These are phyloP conservation scores for Colletotrichum cordylinicola DNA, from an alignment of 2,329 filamentous ascomycete genomes.

Conservation along the genomic window DNA sequence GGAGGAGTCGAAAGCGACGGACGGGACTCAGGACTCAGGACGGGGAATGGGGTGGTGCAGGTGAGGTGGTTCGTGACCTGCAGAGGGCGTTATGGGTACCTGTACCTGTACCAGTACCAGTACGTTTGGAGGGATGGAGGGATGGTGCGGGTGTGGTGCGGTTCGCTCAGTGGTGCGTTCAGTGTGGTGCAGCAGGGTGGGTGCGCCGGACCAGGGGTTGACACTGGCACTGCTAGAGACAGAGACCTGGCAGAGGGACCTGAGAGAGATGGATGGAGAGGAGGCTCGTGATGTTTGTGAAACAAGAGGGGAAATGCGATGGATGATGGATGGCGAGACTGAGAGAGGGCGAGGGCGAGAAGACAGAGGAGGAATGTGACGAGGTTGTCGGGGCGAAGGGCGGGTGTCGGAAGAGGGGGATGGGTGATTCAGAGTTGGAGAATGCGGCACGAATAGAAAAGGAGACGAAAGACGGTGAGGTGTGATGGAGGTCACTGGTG, in stretches of 20 bases:
- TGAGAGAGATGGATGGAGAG: not conserved
- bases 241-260: not conserved
- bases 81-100: not conserved
- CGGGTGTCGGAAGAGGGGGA: not conserved
- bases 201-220: constrained; percentile 2
- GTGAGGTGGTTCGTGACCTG: constrained; percentile 21
- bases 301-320: constrained; percentile 5
- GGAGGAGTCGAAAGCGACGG: not conserved
- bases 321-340: not conserved
- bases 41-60: not conserved
- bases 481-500: not conserved
- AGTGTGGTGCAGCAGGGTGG: not conserved
- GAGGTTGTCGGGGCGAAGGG: not conserved
- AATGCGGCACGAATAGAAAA: not conserved
- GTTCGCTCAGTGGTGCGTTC: constrained; percentile 2
- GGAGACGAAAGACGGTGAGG: not conserved
- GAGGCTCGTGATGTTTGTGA: constrained; percentile 19
- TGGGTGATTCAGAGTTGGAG: not conserved
- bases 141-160: constrained; percentile 5
- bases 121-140: not conserved
- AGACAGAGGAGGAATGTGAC: not conserved
- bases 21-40: not conserved
- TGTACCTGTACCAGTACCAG: not conserved
- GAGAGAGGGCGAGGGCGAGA: not conserved
- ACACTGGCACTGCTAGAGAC: not conserved